These are phyloP conservation scores for Pontederia crassipes DNA, from an alignment of 176 grass and related monocot genomes.

Conservation along the genomic window DNA sequence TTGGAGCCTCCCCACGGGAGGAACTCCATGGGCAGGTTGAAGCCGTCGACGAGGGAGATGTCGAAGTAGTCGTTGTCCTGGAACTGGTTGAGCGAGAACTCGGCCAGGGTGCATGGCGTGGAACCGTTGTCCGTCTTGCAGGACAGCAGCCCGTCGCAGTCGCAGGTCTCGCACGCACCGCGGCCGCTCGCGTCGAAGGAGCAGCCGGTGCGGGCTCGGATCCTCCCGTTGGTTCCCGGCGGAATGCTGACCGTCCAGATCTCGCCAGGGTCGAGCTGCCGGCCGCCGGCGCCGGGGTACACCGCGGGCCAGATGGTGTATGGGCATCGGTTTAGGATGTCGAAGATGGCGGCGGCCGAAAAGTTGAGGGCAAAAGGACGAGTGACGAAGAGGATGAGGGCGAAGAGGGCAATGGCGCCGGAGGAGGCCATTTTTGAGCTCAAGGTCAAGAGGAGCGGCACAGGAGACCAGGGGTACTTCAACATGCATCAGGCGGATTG, in stretches of 20 bases:
- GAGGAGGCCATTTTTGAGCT: too few relatives aligned
- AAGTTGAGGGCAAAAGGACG: background rate
- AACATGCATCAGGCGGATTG: too few relatives aligned
- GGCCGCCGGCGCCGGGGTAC: background rate
- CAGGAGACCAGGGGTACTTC: too few relatives aligned
- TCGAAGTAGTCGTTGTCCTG: conserved; percentile 37
- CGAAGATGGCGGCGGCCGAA: conserved; percentile 21
- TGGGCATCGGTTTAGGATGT: conserved; percentile 21
- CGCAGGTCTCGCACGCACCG: conserved; percentile 36
- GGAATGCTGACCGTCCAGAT: conserved; percentile 5
- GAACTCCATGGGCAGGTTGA: conserved; percentile 50
- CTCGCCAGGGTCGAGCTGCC: background rate
- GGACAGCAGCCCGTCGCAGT: conserved; percentile 35
- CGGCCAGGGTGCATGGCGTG: conserved; percentile 37
- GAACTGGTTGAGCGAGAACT: conserved; percentile 24
- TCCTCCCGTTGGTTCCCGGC: conserved; percentile 7
- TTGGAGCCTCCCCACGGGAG: background rate
- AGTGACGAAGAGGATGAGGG: background rate
- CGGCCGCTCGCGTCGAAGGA: conserved; percentile 31
- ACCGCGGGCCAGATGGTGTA: background rate
- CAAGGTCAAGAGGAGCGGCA: too few relatives aligned
- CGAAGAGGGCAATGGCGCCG: background rate
- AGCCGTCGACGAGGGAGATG: conserved; percentile 56
- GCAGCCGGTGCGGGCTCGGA: conserved; percentile 60
- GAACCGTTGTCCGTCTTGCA: conserved; percentile 20